A percentile compares a stretch with the other conserved stretches of the same genome.
Conservation (phyloP, 2,329 filamentous ascomycete species). For the Penicillium sp. region DNA sequence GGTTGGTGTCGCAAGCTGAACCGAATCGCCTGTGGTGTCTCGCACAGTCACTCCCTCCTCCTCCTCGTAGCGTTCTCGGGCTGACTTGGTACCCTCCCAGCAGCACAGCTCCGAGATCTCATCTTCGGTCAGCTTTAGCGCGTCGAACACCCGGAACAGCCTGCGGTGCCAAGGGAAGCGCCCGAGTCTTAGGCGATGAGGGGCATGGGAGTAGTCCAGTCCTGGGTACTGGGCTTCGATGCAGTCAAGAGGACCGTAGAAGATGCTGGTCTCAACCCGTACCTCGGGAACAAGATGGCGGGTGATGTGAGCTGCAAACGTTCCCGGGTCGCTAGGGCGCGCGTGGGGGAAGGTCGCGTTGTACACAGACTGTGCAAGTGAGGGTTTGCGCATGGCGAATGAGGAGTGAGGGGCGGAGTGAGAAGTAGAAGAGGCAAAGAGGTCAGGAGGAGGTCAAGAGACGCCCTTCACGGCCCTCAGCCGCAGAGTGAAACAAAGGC, state of each 20-base stretch:
- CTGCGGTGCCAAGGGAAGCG: constrained; percentile 59
- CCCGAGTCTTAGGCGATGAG: constrained; percentile 59
- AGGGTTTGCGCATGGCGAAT: constrained; percentile 55
- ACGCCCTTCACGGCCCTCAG: background rate
- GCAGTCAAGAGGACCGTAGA: constrained; percentile 61
- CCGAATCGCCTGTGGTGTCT: constrained; percentile 59
- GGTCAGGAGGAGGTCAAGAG: background rate
- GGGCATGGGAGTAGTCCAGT: constrained; percentile 58
- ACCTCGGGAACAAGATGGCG: constrained; percentile 62
- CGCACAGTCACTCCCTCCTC: constrained; percentile 57
- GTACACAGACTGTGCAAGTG: constrained; percentile 56
- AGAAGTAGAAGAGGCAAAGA: constrained; percentile 1
- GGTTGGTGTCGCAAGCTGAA: constrained; percentile 48
- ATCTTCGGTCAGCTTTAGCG: constrained; percentile 53
- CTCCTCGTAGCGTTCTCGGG: constrained; percentile 44
- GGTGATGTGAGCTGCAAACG: constrained; percentile 57
- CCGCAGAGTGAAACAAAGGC: constrained; percentile 7
- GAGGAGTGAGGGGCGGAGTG: background rate
- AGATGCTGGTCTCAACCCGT: constrained; percentile 58
- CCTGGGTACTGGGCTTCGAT: constrained; percentile 64
- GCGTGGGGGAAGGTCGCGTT: constrained; percentile 55
- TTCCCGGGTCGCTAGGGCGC: constrained; percentile 53
- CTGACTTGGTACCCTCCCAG: constrained; percentile 52
- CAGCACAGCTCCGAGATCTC: constrained; percentile 61
- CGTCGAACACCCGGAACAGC: constrained; percentile 59